These are phyloP conservation scores for Ogataea nakhonphanomensis DNA, from an alignment of 805 yeast genomes.

Conservation along the genomic window DNA sequence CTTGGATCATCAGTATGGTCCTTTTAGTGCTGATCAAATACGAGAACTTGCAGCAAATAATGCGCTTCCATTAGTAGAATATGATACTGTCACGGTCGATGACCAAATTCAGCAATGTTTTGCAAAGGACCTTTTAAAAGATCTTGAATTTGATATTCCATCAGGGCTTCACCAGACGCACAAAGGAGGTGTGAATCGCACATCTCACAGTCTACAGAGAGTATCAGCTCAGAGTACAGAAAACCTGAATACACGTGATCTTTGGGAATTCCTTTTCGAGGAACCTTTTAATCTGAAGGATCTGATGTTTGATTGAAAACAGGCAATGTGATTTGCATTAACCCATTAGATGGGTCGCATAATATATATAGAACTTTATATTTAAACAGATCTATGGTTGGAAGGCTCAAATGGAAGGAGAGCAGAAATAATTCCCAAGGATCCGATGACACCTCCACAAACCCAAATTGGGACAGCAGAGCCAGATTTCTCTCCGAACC, in stretches of 20 bases:
- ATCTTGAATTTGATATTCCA: too few species aligned
- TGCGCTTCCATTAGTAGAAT: constrained; percentile 5
- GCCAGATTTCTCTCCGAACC: constrained; percentile 45
- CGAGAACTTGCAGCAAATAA: not conserved
- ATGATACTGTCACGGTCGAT: not conserved
- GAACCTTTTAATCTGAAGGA: constrained; percentile 15
- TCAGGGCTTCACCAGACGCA: too few species aligned
- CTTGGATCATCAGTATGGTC: not conserved
- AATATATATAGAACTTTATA: too few species aligned
- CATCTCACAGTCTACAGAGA: too few species aligned
- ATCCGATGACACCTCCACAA: constrained; percentile 52
- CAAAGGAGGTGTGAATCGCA: too few species aligned
- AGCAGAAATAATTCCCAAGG: constrained; percentile 42
- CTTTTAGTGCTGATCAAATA: not conserved
- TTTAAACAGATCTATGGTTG: constrained; percentile 33
- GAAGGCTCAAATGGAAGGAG: constrained; percentile 52
- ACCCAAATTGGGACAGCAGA: constrained; percentile 60
- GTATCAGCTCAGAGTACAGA: not conserved
- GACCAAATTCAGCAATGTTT: not conserved
- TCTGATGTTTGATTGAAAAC: constrained; percentile 11
- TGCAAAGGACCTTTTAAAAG: too few species aligned
- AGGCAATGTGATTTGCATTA: too few species aligned
- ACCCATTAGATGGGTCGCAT: too few species aligned
- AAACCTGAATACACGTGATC: constrained; percentile 7
- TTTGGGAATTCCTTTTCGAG: constrained; percentile 16